Conservation (phyloP, 768 basidiomycete species). For the Paxillus rubicundulus region DNA sequence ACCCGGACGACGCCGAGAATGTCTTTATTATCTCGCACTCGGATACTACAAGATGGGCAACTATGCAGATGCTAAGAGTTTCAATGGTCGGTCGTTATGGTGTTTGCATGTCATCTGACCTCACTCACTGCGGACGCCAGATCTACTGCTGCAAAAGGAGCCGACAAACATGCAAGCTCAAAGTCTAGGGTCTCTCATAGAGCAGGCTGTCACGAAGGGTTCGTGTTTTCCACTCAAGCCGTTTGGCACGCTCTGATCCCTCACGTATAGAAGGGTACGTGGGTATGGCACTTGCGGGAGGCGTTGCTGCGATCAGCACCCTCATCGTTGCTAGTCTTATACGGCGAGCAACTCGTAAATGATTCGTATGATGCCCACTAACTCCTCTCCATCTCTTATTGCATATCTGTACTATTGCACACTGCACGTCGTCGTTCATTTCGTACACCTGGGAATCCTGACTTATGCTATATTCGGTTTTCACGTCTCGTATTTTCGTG, state of each 20-base stretch:
- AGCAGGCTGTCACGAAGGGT: constrained; percentile 83
- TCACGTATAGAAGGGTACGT: constrained; percentile 84
- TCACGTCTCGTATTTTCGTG: constrained; percentile 7
- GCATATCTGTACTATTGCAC: constrained; percentile 14
- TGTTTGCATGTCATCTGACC: neutral
- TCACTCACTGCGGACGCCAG: constrained; percentile 39
- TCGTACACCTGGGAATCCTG: constrained; percentile 12
- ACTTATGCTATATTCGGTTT: constrained; percentile 27
- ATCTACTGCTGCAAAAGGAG: constrained; percentile 84
- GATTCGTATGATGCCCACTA: constrained; percentile 13
- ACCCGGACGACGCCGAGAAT: constrained; percentile 85
- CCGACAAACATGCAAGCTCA: constrained; percentile 92
- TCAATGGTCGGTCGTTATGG: constrained; percentile 67
- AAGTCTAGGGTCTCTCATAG: constrained; percentile 81
- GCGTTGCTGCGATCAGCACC: constrained; percentile 82
- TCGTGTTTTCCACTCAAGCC: constrained; percentile 15
- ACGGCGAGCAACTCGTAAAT: constrained; percentile 73
- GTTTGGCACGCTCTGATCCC: neutral
- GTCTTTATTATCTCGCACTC: constrained; percentile 92
- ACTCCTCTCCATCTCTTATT: constrained; percentile 10
- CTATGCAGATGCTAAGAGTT: constrained; percentile 87
- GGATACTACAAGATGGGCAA: constrained; percentile 98
- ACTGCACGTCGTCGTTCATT: constrained; percentile 3
- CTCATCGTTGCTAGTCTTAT: constrained; percentile 71
- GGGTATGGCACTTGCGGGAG: constrained; percentile 94